A percentile compares a stretch with the other conserved stretches of the same genome.
Conservation (phyloP, 2,329 filamentous ascomycete genomes). For the Colletotrichum godetiae region DNA sequence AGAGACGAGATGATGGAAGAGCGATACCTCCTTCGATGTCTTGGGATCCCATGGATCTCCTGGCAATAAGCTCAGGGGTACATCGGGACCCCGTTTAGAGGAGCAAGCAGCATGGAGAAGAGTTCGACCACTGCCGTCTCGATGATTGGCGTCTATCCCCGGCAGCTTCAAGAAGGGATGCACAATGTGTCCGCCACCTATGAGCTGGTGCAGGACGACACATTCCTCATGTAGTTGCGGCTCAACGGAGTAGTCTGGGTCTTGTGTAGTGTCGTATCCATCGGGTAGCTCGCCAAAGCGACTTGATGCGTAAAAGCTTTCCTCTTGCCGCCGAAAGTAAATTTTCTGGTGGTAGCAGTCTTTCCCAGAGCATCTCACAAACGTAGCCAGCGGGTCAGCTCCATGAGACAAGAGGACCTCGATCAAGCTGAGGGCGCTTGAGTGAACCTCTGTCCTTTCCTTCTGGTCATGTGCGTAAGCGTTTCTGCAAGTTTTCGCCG, state of each 20-base stretch:
- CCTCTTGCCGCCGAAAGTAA: not conserved
- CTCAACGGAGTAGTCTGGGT: not conserved
- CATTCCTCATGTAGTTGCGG: slow-evolving; percentile 24
- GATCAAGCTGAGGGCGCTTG: slow-evolving; percentile 12
- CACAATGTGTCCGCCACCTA: slow-evolving; percentile 21
- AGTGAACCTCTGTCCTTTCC: not conserved
- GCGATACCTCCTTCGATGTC: not conserved
- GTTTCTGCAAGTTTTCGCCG: not conserved
- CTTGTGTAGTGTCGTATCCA: not conserved
- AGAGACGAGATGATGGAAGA: slow-evolving; percentile 37
- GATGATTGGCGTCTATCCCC: slow-evolving; percentile 39
- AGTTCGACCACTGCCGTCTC: slow-evolving; percentile 41
- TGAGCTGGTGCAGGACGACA: slow-evolving; percentile 39
- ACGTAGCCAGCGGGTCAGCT: slow-evolving; percentile 40
- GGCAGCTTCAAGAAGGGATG: slow-evolving; percentile 37
- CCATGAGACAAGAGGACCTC: slow-evolving; percentile 40
- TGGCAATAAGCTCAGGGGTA: not conserved
- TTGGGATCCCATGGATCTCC: not conserved
- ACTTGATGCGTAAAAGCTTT: not conserved
- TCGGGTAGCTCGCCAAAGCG: not conserved
- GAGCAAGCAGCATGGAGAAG: slow-evolving; percentile 41
- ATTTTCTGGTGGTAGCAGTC: not conserved
- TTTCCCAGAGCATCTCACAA: slow-evolving; percentile 1
- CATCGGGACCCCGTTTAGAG: slow-evolving; percentile 16
- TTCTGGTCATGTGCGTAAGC: not conserved